Percentiles rank a stretch among this genome's conserved stretches.
phyloP scores from a whole-genome alignment of 1,284 basidiomycete genomes.

The Pseudozyma tsukubaensis region DNA sequence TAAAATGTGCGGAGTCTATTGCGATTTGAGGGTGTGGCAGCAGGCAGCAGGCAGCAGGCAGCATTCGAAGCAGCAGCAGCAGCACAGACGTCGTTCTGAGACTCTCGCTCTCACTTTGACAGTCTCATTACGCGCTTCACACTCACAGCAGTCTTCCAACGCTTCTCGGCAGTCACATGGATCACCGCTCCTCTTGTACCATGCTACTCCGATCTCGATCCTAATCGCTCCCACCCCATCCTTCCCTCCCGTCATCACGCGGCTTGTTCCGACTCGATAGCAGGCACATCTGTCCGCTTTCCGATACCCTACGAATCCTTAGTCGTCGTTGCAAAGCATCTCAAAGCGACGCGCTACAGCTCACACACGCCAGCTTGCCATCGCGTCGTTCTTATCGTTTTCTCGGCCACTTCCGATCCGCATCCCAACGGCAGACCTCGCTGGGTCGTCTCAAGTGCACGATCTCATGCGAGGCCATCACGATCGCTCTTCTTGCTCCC shows the following conservation, averaged over 20 bases:
- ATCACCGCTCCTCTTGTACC: conserved; percentile 1
- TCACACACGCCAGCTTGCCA: conserved; percentile 1
- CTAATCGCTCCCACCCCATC: not conserved
- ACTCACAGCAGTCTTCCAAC: not conserved
- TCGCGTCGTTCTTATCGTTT: not conserved
- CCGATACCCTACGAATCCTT: not conserved
- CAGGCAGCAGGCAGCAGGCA: not conserved
- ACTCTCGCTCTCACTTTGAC: not conserved
- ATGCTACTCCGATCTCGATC: not conserved
- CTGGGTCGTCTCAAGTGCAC: not conserved
- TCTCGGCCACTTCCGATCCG: not conserved
- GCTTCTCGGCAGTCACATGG: not conserved
- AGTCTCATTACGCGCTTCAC: not conserved
- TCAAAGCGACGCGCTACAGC: not conserved
- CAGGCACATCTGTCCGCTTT: too few species aligned
- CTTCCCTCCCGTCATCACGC: not conserved
- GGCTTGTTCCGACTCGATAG: too few species aligned
- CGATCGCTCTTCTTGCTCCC: not conserved
- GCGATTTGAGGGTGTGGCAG: not conserved
- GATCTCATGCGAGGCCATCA: not conserved
- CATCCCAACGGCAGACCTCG: conserved; percentile 5
- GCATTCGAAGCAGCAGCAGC: not conserved
- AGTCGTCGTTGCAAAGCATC: not conserved
- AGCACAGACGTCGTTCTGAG: conserved; percentile 1
- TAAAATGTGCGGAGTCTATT: conserved; percentile 2